phyloP scores from a whole-genome alignment of 176 grass and related monocot genomes.

The Musa schizocarpa region DNA sequence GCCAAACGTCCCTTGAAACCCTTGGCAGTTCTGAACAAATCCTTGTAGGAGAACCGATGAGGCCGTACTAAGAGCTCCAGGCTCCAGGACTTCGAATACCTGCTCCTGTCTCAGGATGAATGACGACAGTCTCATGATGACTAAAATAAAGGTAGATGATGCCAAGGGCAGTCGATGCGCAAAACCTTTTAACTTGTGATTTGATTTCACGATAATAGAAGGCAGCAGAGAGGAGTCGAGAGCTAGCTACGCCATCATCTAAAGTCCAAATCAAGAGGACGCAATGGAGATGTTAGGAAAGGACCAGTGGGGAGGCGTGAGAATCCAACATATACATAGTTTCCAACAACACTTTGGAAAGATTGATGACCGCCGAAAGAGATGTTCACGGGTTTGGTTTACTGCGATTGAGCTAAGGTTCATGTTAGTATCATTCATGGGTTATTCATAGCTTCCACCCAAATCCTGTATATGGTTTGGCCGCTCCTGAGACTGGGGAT shows the following conservation, averaged over 20 bases:
- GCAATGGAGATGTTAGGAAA: constrained; percentile 26
- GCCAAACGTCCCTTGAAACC: too few species aligned
- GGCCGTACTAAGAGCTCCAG: constrained; percentile 54
- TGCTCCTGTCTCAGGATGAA: constrained; percentile 23
- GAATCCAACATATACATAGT: constrained; percentile 56
- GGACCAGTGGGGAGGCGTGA: constrained; percentile 54
- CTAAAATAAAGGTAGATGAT: constrained; percentile 25
- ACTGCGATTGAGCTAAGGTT: not conserved
- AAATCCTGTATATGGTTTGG: constrained; percentile 19
- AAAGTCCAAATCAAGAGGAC: constrained; percentile 54
- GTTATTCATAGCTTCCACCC: constrained; percentile 22
- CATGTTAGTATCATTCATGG: too few species aligned
- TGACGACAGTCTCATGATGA: constrained; percentile 2
- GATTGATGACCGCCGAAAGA: constrained; percentile 3
- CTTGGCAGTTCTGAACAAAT: constrained; percentile 48
- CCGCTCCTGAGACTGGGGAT: constrained; percentile 2
- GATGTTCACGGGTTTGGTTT: constrained; percentile 1
- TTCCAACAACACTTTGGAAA: constrained; percentile 26
- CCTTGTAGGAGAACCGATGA: constrained; percentile 36
- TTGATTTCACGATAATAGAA: constrained; percentile 24
- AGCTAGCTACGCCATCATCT: constrained; percentile 35
- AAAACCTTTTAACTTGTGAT: constrained; percentile 26
- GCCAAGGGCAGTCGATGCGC: constrained; percentile 3
- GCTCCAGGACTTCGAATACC: constrained; percentile 62
- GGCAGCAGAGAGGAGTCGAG: constrained; percentile 44